Percentiles rank a stretch among this genome's conserved stretches.
These are phyloP conservation scores for Penicillium decumbens DNA, from an alignment of 2,329 filamentous ascomycete species.

Conservation along the genomic window DNA sequence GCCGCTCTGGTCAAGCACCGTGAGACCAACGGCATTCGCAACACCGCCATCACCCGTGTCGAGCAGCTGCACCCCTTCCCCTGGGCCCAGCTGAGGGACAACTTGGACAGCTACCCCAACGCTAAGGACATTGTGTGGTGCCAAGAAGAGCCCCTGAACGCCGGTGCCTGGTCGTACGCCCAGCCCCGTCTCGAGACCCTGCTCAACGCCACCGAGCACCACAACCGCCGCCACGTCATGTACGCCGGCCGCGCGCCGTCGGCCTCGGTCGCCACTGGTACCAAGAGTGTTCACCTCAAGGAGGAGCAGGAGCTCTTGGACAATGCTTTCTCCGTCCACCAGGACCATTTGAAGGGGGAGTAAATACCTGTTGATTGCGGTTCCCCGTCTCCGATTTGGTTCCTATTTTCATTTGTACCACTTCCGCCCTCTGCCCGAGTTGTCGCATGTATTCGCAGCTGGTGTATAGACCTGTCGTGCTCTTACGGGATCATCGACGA, in stretches of 20 bases:
- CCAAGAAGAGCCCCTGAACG: slow-evolving; percentile 96
- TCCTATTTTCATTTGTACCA: slow-evolving; percentile 25
- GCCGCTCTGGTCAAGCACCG: slow-evolving; percentile 87
- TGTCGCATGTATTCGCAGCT: slow-evolving; percentile 25
- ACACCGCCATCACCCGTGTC: slow-evolving; percentile 89
- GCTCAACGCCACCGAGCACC: slow-evolving; percentile 82
- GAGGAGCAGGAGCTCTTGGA: slow-evolving; percentile 83
- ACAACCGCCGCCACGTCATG: slow-evolving; percentile 93
- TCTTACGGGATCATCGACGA: slow-evolving; percentile 13
- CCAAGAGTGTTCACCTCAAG: slow-evolving; percentile 82
- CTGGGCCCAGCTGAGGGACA: slow-evolving; percentile 93
- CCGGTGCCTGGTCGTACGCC: slow-evolving; percentile 93
- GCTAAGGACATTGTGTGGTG: slow-evolving; percentile 96
- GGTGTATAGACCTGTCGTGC: slow-evolving; percentile 19
- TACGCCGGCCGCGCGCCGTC: slow-evolving; percentile 93
- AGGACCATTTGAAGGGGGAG: slow-evolving; percentile 64
- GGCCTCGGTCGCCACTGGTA: slow-evolving; percentile 86
- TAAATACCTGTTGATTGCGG: slow-evolving; percentile 34
- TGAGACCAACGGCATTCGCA: slow-evolving; percentile 75
- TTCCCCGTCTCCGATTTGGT: slow-evolving; percentile 24
- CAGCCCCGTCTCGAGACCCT: slow-evolving; percentile 96
- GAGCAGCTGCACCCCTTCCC: slow-evolving; percentile 99
- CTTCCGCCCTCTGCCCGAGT: slow-evolving; percentile 12
- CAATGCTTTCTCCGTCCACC: slow-evolving; percentile 58
- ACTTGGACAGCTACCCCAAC: slow-evolving; percentile 94